Evolutionary conservation across 2,329 filamentous ascomycete genomes (phyloP).

Genomic region (Magnaporthales sp.): DNA sequence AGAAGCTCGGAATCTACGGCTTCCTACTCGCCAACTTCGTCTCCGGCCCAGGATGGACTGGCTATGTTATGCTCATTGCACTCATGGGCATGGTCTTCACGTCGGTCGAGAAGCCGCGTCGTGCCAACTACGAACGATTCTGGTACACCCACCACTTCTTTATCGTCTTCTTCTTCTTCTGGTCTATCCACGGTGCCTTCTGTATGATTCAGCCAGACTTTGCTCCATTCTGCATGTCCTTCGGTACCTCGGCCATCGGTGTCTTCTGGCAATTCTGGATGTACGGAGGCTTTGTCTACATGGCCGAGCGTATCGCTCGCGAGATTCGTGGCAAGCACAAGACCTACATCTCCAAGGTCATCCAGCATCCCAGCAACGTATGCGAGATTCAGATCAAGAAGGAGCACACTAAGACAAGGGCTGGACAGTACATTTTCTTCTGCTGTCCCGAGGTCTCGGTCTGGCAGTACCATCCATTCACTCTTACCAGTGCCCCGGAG

Average conservation of each 20-base stretch:
- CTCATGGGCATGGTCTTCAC: constrained; percentile 73
- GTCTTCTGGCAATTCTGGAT: constrained; percentile 88
- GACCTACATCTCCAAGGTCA: constrained; percentile 81
- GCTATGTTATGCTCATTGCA: constrained; percentile 73
- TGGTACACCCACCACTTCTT: constrained; percentile 90
- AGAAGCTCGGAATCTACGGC: constrained; percentile 69
- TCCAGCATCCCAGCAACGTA: constrained; percentile 82
- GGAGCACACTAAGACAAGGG: constrained; percentile 70
- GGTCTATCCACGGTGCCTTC: constrained; percentile 82
- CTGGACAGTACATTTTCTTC: constrained; percentile 83
- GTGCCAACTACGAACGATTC: constrained; percentile 80
- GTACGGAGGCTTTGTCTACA: constrained; percentile 72
- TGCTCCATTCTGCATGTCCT: constrained; percentile 65
- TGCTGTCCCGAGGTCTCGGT: constrained; percentile 80
- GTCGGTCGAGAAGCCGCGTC: constrained; percentile 66
- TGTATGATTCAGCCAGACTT: constrained; percentile 86
- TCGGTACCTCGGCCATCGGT: constrained; percentile 57
- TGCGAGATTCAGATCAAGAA: constrained; percentile 92
- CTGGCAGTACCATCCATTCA: constrained; percentile 87
- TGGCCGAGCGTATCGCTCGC: constrained; percentile 69
- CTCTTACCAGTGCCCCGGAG: constrained; percentile 76
- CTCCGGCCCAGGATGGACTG: constrained; percentile 77
- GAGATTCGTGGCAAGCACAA: constrained; percentile 74
- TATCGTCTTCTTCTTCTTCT: constrained; percentile 82
- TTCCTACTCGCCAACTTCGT: constrained; percentile 70